These are phyloP conservation scores for Pisolithus microcarpus DNA, from an alignment of 768 basidiomycete species.

Conservation along the genomic window DNA sequence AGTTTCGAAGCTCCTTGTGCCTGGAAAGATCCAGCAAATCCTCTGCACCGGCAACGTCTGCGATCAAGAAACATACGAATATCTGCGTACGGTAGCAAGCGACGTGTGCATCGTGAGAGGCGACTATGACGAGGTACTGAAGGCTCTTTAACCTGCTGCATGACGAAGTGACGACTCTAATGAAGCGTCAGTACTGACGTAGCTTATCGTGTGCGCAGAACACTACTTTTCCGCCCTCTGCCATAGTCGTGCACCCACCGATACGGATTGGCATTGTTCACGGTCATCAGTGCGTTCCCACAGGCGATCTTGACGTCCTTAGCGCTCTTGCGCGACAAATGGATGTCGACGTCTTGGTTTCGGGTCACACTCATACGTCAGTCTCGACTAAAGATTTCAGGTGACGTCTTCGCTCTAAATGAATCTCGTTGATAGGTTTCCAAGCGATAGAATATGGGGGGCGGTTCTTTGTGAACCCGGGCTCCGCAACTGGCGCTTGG, in stretches of 20 bases:
- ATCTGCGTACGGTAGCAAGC: constrained; percentile 86
- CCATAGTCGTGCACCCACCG: constrained; percentile 73
- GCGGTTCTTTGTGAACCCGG: constrained; percentile 94
- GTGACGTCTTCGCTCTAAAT: background rate
- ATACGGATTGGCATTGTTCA: constrained; percentile 90
- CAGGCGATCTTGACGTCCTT: constrained; percentile 88
- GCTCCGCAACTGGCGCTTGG: constrained; percentile 94
- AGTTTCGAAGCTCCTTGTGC: constrained; percentile 93
- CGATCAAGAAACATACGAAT: constrained; percentile 96
- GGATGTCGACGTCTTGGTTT: constrained; percentile 94
- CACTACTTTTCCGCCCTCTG: constrained; percentile 69
- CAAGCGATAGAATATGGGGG: constrained; percentile 89
- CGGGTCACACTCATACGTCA: constrained; percentile 91
- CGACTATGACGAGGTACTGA: constrained; percentile 90
- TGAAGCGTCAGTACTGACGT: background rate
- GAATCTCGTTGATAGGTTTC: constrained; percentile 49
- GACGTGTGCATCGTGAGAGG: constrained; percentile 90
- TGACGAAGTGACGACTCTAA: background rate
- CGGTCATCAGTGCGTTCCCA: constrained; percentile 89
- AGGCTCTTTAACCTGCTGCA: background rate
- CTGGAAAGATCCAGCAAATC: constrained; percentile 97
- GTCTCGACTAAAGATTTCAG: constrained; percentile 21
- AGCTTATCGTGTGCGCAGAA: constrained; percentile 33
- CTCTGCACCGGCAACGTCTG: constrained; percentile 96
- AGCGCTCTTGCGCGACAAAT: constrained; percentile 86